These are phyloP conservation scores for Apophysomyces sp. DNA, from an alignment of 371 early-diverging fungal genomes.

Conservation along the genomic window DNA sequence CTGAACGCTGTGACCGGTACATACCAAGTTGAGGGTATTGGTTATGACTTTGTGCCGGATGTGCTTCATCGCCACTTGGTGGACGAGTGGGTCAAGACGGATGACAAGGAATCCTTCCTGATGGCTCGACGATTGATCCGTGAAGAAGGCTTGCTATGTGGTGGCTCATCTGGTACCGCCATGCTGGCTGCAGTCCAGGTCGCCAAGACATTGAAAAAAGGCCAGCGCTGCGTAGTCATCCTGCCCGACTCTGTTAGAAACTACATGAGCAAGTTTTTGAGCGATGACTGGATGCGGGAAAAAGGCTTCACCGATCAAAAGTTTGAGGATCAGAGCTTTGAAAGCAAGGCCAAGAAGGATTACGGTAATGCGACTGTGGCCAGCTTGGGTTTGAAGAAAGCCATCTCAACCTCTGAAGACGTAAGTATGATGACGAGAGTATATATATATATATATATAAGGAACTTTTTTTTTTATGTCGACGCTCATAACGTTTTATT, in stretches of 20 bases:
- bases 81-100: conserved; percentile 93
- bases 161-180: conserved; percentile 95
- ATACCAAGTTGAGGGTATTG: conserved; percentile 94
- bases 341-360: conserved; percentile 71
- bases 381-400: conserved; percentile 76
- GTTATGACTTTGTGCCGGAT: conserved; percentile 96
- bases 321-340: conserved; percentile 42
- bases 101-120: conserved; percentile 91
- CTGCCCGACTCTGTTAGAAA: conserved; percentile 96
- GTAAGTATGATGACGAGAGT: conserved; percentile 7
- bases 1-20: conserved; percentile 63
- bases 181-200: conserved; percentile 74
- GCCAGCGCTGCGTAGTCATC: conserved; percentile 89
- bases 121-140: conserved; percentile 94
- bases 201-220: conserved; percentile 80
- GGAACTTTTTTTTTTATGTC: too few relatives aligned
- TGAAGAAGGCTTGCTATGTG: conserved; percentile 93
- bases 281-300: conserved; percentile 93
- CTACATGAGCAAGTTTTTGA: conserved; percentile 97
- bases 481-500: too few relatives aligned
- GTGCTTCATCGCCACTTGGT: conserved; percentile 80
- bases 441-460: too few relatives aligned
- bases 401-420: conserved; percentile 71
- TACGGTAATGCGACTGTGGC: conserved; percentile 83
- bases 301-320: conserved; percentile 69